Percentiles rank a stretch among this genome's conserved stretches.
Evolutionary conservation across 208 protist species (phyloP).

Genomic region (Leishmania guyanensis): DNA sequence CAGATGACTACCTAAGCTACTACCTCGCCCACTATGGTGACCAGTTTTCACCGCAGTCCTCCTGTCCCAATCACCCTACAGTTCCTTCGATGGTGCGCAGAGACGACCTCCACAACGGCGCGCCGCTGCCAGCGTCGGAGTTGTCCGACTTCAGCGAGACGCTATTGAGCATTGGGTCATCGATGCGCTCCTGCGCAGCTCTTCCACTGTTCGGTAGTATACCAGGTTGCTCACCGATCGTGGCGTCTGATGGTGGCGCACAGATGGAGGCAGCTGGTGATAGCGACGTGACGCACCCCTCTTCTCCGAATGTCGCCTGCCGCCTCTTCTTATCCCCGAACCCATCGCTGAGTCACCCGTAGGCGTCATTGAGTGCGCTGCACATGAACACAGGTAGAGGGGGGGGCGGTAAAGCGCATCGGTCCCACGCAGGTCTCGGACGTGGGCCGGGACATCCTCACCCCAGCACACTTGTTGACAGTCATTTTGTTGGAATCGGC

Average conservation of each 20-base stretch:
- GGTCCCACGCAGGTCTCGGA: neutral
- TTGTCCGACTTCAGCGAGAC: neutral
- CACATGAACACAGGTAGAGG: neutral
- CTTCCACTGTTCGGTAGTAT: neutral
- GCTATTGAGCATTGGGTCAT: neutral
- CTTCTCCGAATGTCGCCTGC: constrained; percentile 10
- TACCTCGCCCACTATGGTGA: constrained; percentile 26
- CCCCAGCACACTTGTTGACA: neutral
- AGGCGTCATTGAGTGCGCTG: neutral
- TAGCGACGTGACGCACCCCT: neutral
- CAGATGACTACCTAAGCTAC: constrained; percentile 19
- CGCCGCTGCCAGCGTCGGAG: neutral
- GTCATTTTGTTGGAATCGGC: neutral
- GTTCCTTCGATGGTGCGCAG: neutral
- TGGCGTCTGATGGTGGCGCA: neutral
- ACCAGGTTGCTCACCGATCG: constrained; percentile 27
- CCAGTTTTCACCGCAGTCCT: neutral
- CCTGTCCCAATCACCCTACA: neutral
- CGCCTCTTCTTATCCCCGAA: constrained; percentile 19
- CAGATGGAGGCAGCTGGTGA: neutral
- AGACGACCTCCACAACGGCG: neutral
- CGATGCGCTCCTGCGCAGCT: neutral
- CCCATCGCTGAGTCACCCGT: neutral
- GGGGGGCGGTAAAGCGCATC: neutral
- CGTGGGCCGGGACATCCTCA: neutral